phyloP scores from a whole-genome alignment of 768 basidiomycete genomes.

The Russula compacta region DNA sequence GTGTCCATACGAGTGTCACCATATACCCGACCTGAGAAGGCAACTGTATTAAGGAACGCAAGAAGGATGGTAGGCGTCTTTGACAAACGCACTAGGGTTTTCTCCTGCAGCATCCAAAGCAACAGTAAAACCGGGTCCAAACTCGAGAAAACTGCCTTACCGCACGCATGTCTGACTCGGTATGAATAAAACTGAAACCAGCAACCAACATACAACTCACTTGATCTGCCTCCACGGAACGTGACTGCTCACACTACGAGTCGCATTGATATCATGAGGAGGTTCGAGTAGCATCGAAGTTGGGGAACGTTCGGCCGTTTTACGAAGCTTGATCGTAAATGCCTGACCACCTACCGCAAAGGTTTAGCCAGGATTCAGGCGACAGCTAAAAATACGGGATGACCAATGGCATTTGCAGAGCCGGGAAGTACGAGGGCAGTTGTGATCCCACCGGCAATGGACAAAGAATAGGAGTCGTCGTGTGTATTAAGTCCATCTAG shows the following conservation, averaged over 20 bases:
- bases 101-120: constrained; percentile 35
- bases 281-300: constrained; percentile 71
- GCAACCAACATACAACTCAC: constrained; percentile 28
- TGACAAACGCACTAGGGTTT: constrained; percentile 37
- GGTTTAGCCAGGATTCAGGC: not conserved
- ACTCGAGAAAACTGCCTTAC: constrained; percentile 11
- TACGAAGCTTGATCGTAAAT: constrained; percentile 69
- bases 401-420: constrained; percentile 32
- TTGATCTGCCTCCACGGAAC: constrained; percentile 74
- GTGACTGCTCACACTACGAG: constrained; percentile 32
- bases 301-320: constrained; percentile 60
- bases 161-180: constrained; percentile 52
- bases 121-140: not conserved
- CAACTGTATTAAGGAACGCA: not conserved
- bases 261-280: constrained; percentile 53
- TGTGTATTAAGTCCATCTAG: constrained; percentile 78
- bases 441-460: constrained; percentile 75
- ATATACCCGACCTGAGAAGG: constrained; percentile 20
- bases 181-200: not conserved
- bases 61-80: not conserved
- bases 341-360: constrained; percentile 54
- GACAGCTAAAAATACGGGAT: not conserved
- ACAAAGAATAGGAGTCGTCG: constrained; percentile 58
- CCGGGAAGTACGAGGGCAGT: constrained; percentile 72
- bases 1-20: constrained; percentile 58